phyloP scores from a whole-genome alignment of 1,284 basidiomycete species.

The Mycena sp. region DNA sequence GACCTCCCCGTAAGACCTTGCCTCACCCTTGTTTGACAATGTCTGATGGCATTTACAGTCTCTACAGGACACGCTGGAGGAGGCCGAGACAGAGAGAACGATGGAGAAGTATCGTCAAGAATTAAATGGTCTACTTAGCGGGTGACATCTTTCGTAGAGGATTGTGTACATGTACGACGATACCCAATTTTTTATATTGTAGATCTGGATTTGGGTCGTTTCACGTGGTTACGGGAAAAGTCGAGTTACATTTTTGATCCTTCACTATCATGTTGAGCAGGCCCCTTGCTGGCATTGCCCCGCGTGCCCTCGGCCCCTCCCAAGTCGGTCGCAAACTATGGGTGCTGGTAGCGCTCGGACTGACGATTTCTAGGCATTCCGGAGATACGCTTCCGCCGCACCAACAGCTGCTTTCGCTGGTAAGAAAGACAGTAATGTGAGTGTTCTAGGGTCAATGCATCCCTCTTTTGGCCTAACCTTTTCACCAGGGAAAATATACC shows the following conservation, averaged over 20 bases:
- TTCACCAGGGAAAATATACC: conserved; percentile 90
- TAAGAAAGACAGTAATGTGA: conserved; percentile 86
- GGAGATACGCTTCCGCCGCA: conserved; percentile 74
- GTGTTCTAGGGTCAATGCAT: conserved; percentile 39
- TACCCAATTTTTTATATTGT: too few species aligned
- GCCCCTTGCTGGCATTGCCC: conserved; percentile 63
- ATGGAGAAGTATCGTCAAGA: conserved; percentile 91
- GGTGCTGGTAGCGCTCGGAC: conserved; percentile 5
- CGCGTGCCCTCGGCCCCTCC: conserved; percentile 26
- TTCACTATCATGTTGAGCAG: conserved; percentile 61
- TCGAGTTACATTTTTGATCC: conserved; percentile 23
- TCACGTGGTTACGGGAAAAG: conserved; percentile 16
- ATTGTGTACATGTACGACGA: conserved; percentile 25
- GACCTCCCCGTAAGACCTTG: conserved; percentile 79
- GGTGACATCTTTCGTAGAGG: conserved; percentile 44
- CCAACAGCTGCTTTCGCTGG: conserved; percentile 90
- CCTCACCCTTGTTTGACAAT: not conserved
- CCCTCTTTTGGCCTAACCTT: not conserved
- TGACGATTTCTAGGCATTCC: conserved; percentile 53
- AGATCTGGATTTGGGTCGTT: conserved; percentile 3
- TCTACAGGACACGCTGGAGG: conserved; percentile 68
- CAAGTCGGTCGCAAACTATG: conserved; percentile 30
- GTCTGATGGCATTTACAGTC: conserved; percentile 45
- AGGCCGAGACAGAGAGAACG: conserved; percentile 84
- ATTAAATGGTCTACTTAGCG: conserved; percentile 85